Conservation (phyloP, 2,329 filamentous ascomycete genomes). For the Periconia macrospinosa region DNA sequence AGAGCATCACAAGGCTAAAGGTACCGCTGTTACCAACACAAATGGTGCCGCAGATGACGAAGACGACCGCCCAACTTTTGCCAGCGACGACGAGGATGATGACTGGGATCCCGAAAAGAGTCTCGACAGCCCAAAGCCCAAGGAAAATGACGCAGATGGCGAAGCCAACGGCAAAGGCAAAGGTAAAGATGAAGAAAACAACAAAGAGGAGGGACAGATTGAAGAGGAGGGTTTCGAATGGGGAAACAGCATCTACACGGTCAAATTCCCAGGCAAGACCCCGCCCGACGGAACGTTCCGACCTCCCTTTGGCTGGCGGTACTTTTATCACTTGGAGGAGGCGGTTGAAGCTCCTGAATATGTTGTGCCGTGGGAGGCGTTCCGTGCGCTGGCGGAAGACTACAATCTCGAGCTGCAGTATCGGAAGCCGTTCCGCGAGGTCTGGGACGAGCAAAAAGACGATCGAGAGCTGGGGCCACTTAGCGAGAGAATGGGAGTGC, state of each 20-base stretch:
- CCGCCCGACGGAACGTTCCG: slow-evolving; percentile 88
- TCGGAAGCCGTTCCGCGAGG: slow-evolving; percentile 84
- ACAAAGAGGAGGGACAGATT: slow-evolving; percentile 50
- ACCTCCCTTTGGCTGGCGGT: slow-evolving; percentile 96
- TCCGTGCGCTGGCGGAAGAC: slow-evolving; percentile 91
- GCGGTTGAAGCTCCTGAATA: slow-evolving; percentile 96
- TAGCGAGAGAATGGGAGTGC: slow-evolving; percentile 94
- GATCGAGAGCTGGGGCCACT: slow-evolving; percentile 78
- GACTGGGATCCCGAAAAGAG: slow-evolving; percentile 52
- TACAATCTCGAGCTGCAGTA: slow-evolving; percentile 97
- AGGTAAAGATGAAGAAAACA: slow-evolving; percentile 23
- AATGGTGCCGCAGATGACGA: slow-evolving; percentile 23
- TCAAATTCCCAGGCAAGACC: slow-evolving; percentile 82
- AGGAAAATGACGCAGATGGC: slow-evolving; percentile 39
- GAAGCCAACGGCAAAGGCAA: slow-evolving; percentile 23
- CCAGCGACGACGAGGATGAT: slow-evolving; percentile 41
- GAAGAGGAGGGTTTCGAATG: slow-evolving; percentile 64
- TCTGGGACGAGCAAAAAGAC: slow-evolving; percentile 90
- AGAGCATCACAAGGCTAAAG: slow-evolving; percentile 66
- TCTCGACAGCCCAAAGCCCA: slow-evolving; percentile 39
- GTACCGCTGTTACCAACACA: slow-evolving; percentile 42
- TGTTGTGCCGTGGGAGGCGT: slow-evolving; percentile 97
- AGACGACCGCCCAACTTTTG: slow-evolving; percentile 38
- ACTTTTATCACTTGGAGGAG: slow-evolving; percentile 94
- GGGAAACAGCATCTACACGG: slow-evolving; percentile 91